Evolutionary conservation across 2,329 filamentous ascomycete genomes (phyloP), one percentile per base, ranked within the genome.

Genomic region (Botrytis pseudocinerea): DNA sequence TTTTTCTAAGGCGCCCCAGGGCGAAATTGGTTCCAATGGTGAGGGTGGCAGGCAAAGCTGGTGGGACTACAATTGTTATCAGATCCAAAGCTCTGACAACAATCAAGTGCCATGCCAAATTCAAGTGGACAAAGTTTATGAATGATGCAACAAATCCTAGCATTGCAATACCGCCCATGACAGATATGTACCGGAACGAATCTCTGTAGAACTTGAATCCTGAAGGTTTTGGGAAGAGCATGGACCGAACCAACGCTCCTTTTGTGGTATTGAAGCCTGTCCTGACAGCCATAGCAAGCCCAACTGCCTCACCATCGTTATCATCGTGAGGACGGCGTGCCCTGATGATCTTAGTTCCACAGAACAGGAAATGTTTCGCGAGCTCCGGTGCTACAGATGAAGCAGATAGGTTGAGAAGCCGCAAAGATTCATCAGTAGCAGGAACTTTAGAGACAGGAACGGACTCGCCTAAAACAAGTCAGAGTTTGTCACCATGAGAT

Each of bases 131-230:
- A 81, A 99, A 99, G 82, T 99, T 99, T 82, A 97, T 85, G 77
- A 99, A 92, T 0, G 96, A 98, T 1, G 92, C 94, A 35, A 95
- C 85, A 80, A 99, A 99, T 0, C 97, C 96, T 68, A 98, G 82
- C 66, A 91, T 84, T 35, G 96, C 97, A 78, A 99, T 91, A 60
- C 90, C 84, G 9, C 89, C 95, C 96, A 99, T 99, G 74, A 99
- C 96, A 6, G 93, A 94, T 74, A 99, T 98, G 81, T 99, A 99
- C 35, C 95, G 90, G 83, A 99, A 99, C 0, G 95, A 98, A 82
- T 99, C 96, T 60, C 94, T 90, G 82, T 99, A 99, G 81, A 99
- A 99, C 79, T 97, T 98, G 88, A 99, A 99, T 0, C 95, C 95
- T 0, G 95, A 97, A 1, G 96, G 96, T 80, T 99, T 99, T 0